Percentiles rank a stretch among this genome's conserved stretches.
phyloP scores from a whole-genome alignment of 1,139 yeast species.

The Suhomyces chickasaworum region DNA sequence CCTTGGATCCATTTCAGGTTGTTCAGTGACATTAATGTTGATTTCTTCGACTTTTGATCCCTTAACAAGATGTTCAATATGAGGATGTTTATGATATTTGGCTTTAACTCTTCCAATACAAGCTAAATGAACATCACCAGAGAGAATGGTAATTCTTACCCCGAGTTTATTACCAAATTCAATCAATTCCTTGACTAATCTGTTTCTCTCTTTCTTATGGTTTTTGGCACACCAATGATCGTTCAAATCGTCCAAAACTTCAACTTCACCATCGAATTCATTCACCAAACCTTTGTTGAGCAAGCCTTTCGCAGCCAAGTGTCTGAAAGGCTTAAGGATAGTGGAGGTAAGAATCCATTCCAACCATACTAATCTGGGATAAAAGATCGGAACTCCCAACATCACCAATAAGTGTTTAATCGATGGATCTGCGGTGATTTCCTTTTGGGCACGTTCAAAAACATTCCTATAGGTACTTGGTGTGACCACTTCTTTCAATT shows the following conservation, averaged over 20 bases:
- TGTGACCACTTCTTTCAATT: slow-evolving; percentile 57
- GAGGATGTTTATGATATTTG: slow-evolving; percentile 51
- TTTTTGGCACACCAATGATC: slow-evolving; percentile 95
- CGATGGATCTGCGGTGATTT: slow-evolving; percentile 52
- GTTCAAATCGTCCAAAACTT: slow-evolving; percentile 85
- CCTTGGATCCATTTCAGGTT: slow-evolving; percentile 71
- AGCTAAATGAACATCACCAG: slow-evolving; percentile 93
- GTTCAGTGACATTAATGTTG: slow-evolving; percentile 41
- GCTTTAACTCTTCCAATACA: slow-evolving; percentile 79
- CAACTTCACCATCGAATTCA: slow-evolving; percentile 89
- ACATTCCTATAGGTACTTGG: slow-evolving; percentile 57
- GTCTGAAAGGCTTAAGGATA: slow-evolving; percentile 63
- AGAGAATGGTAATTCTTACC: slow-evolving; percentile 76
- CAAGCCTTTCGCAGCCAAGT: slow-evolving; percentile 68
- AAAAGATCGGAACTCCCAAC: slow-evolving; percentile 93
- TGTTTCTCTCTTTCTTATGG: slow-evolving; percentile 79
- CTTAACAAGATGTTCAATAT: slow-evolving; percentile 28
- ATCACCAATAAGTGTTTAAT: slow-evolving; percentile 77
- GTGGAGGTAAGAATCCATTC: slow-evolving; percentile 71
- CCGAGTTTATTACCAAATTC: slow-evolving; percentile 64
- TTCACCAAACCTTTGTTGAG: slow-evolving; percentile 73
- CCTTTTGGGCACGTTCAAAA: slow-evolving; percentile 61
- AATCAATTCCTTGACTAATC: slow-evolving; percentile 55
- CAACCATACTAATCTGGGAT: slow-evolving; percentile 90
- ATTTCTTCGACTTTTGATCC: slow-evolving; percentile 31